Evolutionary conservation across 495 filamentous ascomycete species (phyloP).

Genomic region (Recurvomyces mirabilis): DNA sequence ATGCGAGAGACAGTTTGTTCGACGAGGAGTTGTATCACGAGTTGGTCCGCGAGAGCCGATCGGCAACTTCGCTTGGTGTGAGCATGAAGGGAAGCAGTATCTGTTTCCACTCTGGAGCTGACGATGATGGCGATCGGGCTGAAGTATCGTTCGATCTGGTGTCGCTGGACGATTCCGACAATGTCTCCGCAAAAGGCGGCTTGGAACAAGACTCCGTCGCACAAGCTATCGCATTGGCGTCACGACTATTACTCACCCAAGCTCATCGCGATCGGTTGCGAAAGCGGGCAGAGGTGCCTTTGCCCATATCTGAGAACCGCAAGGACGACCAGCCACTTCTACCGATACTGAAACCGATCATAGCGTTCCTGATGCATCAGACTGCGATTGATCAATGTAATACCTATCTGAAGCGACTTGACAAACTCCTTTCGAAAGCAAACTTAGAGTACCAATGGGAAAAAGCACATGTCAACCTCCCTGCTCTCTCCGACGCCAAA

Average conservation of each 20-base stretch:
- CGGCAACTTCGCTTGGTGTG: slow-evolving; percentile 54
- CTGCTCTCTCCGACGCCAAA: background rate
- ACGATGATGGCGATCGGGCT: background rate
- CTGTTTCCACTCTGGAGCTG: slow-evolving; percentile 18
- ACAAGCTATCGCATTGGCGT: slow-evolving; percentile 14
- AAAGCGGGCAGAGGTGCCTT: slow-evolving; percentile 14
- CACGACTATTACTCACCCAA: slow-evolving; percentile 20
- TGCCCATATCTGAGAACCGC: slow-evolving; percentile 14
- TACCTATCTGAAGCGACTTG: background rate
- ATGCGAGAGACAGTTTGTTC: slow-evolving; percentile 78
- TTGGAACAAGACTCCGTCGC: slow-evolving; percentile 10
- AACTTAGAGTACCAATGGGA: background rate
- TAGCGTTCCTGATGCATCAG: slow-evolving; percentile 12
- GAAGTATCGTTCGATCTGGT: slow-evolving; percentile 16
- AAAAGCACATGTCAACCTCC: background rate
- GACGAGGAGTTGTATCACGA: slow-evolving; percentile 93
- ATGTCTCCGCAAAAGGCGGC: background rate
- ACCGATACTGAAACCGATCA: slow-evolving; percentile 15
- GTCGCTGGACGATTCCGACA: slow-evolving; percentile 7
- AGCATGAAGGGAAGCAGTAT: slow-evolving; percentile 46
- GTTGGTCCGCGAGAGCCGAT: slow-evolving; percentile 66
- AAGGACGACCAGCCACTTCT: slow-evolving; percentile 6
- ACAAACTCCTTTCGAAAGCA: background rate
- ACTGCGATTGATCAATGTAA: slow-evolving; percentile 6
- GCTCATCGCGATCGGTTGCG: slow-evolving; percentile 17